Conservation (phyloP, 495 filamentous ascomycete species). For the Daldinia bambusicola region DNA sequence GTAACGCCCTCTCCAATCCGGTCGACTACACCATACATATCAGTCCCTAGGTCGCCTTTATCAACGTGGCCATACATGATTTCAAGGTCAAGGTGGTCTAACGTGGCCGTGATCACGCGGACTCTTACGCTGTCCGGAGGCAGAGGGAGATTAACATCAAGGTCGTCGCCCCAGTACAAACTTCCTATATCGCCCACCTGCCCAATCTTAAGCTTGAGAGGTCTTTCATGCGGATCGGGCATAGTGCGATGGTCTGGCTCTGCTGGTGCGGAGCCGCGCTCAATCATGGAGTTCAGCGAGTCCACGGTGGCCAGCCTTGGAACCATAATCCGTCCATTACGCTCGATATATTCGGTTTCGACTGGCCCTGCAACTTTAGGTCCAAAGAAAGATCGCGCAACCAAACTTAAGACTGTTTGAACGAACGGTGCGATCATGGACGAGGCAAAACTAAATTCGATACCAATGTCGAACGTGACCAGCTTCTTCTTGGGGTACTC, state of each 20-base stretch:
- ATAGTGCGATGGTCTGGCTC: slow-evolving; percentile 19
- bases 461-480: slow-evolving; percentile 41
- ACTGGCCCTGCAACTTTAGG: not conserved
- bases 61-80: slow-evolving; percentile 45
- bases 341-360: slow-evolving; percentile 47
- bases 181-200: slow-evolving; percentile 21
- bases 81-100: slow-evolving; percentile 23
- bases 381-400: slow-evolving; percentile 66
- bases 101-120: slow-evolving; percentile 13
- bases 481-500: slow-evolving; percentile 46
- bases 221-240: slow-evolving; percentile 25
- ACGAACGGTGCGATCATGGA: not conserved
- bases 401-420: slow-evolving; percentile 60
- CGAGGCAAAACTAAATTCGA: not conserved
- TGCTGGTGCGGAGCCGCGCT: slow-evolving; percentile 27
- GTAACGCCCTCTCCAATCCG: slow-evolving; percentile 51
- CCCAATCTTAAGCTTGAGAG: slow-evolving; percentile 33
- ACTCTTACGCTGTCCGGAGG: slow-evolving; percentile 22
- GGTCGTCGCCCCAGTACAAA: slow-evolving; percentile 33
- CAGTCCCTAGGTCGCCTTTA: slow-evolving; percentile 48
- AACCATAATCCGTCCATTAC: slow-evolving; percentile 39
- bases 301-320: slow-evolving; percentile 41
- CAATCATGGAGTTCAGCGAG: slow-evolving; percentile 43
- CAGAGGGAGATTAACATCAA: slow-evolving; percentile 20
- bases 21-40: slow-evolving; percentile 56